These are phyloP conservation scores for Apiospora phragmitis DNA, from an alignment of 2,329 filamentous ascomycete species.

Conservation along the genomic window DNA sequence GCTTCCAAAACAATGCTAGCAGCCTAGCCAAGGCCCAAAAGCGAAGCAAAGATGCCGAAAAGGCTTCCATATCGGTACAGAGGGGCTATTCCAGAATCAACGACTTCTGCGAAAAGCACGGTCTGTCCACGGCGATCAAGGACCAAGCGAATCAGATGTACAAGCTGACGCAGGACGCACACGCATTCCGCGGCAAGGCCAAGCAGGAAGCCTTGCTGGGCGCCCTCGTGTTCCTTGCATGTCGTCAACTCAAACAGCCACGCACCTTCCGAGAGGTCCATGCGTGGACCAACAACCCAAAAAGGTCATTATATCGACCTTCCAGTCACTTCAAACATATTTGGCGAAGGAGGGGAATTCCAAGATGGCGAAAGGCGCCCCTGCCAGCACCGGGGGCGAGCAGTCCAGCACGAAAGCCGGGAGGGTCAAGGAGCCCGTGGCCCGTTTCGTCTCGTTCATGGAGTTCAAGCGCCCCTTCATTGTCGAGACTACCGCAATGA, in stretches of 20 bases:
- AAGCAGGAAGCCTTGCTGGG: not conserved
- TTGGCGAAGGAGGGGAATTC: no score
- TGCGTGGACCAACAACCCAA: not conserved
- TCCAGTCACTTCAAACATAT: no score
- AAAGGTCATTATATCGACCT: not conserved
- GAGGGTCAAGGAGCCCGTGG: not conserved
- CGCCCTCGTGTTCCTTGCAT: not conserved
- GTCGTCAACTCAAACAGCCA: not conserved
- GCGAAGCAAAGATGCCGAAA: not conserved
- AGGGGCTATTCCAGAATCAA: not conserved
- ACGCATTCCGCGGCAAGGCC: not conserved
- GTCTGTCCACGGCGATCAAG: not conserved
- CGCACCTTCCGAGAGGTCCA: not conserved
- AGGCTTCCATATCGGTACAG: not conserved
- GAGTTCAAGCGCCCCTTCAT: not conserved
- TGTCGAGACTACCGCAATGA: not conserved
- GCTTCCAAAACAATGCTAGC: not conserved
- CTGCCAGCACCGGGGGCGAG: no score
- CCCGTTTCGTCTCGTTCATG: not conserved
- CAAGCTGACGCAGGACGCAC: not conserved
- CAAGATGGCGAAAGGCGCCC: no score
- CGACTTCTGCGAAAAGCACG: not conserved
- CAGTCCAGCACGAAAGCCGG: not conserved
- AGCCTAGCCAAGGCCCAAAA: not conserved
- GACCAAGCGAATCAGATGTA: not conserved